Evolutionary conservation across 2,329 filamentous ascomycete genomes (phyloP).

Genomic region (Aspergillus sp.): DNA sequence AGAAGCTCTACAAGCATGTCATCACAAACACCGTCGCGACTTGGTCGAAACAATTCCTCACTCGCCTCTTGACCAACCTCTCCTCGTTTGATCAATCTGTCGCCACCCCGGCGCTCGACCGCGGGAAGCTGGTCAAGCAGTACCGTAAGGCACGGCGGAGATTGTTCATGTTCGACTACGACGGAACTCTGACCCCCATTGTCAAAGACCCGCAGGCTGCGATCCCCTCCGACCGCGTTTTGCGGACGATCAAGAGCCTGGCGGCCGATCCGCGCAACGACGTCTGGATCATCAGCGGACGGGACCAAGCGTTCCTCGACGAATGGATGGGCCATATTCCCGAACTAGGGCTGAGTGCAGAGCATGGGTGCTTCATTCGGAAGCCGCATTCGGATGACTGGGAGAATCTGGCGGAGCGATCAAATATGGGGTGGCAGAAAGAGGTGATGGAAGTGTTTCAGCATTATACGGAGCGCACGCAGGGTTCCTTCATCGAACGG

Average conservation of each 20-base stretch:
- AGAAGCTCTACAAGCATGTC: constrained; percentile 77
- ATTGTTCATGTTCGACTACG: constrained; percentile 98
- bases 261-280: constrained; percentile 77
- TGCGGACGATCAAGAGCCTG: constrained; percentile 74
- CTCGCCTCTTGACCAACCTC: constrained; percentile 75
- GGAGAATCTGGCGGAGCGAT: constrained; percentile 83
- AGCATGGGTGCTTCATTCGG: constrained; percentile 94
- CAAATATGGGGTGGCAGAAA: constrained; percentile 89
- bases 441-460: constrained; percentile 84
- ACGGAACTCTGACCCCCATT: constrained; percentile 93
- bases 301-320: constrained; percentile 86
- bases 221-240: constrained; percentile 79
- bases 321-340: constrained; percentile 90
- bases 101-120: constrained; percentile 79
- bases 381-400: constrained; percentile 73
- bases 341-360: constrained; percentile 88
- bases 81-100: constrained; percentile 72
- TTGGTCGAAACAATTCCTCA: constrained; percentile 80
- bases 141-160: constrained; percentile 76
- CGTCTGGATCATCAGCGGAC: constrained; percentile 98
- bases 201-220: constrained; percentile 88
- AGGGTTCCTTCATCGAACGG: constrained; percentile 87
- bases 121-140: constrained; percentile 65
- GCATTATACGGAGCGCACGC: constrained; percentile 81
- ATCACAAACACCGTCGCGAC: constrained; percentile 80